A percentile compares a stretch with the other conserved stretches of the same genome.
phyloP scores from a whole-genome alignment of 176 grass and related monocot genomes.

The Raddia guianensis region DNA sequence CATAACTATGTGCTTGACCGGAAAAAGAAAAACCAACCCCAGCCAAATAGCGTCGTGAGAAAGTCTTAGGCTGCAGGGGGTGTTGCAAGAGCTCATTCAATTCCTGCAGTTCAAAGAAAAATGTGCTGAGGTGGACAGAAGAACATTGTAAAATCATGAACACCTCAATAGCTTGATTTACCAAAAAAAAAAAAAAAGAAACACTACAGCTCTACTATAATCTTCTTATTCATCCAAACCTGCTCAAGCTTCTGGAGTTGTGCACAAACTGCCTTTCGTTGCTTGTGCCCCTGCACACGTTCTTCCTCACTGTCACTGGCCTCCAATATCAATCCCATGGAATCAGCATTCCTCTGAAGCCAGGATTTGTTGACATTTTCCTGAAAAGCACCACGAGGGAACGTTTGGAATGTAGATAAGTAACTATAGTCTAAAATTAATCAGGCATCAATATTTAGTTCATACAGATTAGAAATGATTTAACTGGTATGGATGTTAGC shows the following conservation, averaged over 20 bases:
- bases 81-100: constrained; percentile 62
- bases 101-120: constrained; percentile 58
- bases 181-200: constrained; percentile 24
- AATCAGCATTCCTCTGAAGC: constrained; percentile 82
- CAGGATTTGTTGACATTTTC: constrained; percentile 87
- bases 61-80: constrained; percentile 75
- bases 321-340: constrained; percentile 69
- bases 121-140: constrained; percentile 29
- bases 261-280: constrained; percentile 59
- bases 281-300: constrained; percentile 49
- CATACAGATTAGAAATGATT: constrained; percentile 16
- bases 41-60: constrained; percentile 83
- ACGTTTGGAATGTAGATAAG: constrained; percentile 19
- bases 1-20: constrained; percentile 14
- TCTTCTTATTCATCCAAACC: constrained; percentile 48
- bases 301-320: constrained; percentile 82
- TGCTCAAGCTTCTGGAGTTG: constrained; percentile 78
- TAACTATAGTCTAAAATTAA: background rate
- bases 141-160: constrained; percentile 35
- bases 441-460: background rate
- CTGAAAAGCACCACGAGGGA: constrained; percentile 48
- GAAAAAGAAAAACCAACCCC: constrained; percentile 65
- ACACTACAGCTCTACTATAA: constrained; percentile 29
- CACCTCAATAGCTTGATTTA: background rate
- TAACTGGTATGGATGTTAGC: constrained; percentile 14